Conservation (phyloP, 257 asterid genomes). For the Fraxinus pennsylvanica region DNA sequence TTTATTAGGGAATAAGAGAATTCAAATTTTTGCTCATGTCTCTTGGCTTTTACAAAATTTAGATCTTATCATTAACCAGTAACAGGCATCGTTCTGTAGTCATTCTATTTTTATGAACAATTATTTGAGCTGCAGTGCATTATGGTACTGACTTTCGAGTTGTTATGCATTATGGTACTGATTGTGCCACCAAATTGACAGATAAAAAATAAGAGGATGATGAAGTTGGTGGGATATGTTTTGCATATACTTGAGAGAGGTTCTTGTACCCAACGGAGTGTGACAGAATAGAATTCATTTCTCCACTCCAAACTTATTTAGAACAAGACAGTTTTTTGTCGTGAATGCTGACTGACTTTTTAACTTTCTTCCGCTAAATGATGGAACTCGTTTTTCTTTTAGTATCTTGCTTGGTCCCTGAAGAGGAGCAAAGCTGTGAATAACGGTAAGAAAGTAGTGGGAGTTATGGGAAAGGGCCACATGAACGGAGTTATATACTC, state of each 20-base stretch:
- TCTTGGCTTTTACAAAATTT: not conserved
- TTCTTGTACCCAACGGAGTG: not conserved
- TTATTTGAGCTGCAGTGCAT: not conserved
- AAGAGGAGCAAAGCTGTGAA: conserved; percentile 98
- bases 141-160: not conserved
- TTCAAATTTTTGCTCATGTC: not conserved
- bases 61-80: not conserved
- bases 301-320: not conserved
- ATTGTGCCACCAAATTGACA: not conserved
- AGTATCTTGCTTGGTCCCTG: conserved; percentile 92
- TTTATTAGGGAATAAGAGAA: not conserved
- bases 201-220: not conserved
- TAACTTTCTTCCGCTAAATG: not conserved
- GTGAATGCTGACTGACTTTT: not conserved
- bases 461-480: conserved; percentile 87
- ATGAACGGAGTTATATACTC: conserved; percentile 89
- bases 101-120: not conserved
- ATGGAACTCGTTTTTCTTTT: conserved; percentile 9
- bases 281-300: not conserved
- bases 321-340: not conserved
- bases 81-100: not conserved
- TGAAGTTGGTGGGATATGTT: not conserved
- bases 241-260: not conserved
- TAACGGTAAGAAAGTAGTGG: conserved; percentile 69
- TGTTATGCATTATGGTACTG: not conserved